phyloP scores from a whole-genome alignment of 1,139 yeast genomes.

The Scheffersomyces parashehatae region DNA sequence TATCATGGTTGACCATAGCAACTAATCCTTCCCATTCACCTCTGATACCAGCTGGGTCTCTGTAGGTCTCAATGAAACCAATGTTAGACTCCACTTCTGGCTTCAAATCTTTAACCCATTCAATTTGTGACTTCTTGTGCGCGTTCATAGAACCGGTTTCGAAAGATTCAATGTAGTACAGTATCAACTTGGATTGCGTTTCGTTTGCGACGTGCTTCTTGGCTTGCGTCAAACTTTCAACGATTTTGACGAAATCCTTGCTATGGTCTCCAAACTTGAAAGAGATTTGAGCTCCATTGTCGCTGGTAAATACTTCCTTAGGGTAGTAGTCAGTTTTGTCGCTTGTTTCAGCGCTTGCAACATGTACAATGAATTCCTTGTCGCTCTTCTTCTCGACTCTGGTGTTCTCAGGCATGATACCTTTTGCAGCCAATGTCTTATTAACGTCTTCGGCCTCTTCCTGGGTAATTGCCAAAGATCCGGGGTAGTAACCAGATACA shows the following conservation, averaged over 20 bases:
- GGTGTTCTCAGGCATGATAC: slow-evolving; percentile 82
- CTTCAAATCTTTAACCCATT: slow-evolving; percentile 85
- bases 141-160: slow-evolving; percentile 82
- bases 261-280: slow-evolving; percentile 78
- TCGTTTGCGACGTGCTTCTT: slow-evolving; percentile 68
- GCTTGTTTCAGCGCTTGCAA: slow-evolving; percentile 55
- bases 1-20: slow-evolving; percentile 87
- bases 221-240: slow-evolving; percentile 57
- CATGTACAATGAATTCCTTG: slow-evolving; percentile 51
- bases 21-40: slow-evolving; percentile 95
- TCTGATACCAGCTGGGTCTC: slow-evolving; percentile 89
- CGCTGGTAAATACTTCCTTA: slow-evolving; percentile 21
- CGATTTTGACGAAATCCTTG: slow-evolving; percentile 61
- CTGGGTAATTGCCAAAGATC: slow-evolving; percentile 39
- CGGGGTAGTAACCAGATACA: slow-evolving; percentile 67
- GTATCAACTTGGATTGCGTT: slow-evolving; percentile 65
- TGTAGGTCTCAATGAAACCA: slow-evolving; percentile 88
- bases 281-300: slow-evolving; percentile 36
- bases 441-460: slow-evolving; percentile 68
- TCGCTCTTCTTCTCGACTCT: slow-evolving; percentile 58
- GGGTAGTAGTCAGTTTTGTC: slow-evolving; percentile 49
- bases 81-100: slow-evolving; percentile 84
- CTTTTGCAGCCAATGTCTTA: slow-evolving; percentile 56
- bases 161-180: slow-evolving; percentile 67
- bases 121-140: slow-evolving; percentile 79